A percentile compares a stretch with the other conserved stretches of the same genome.
Evolutionary conservation across 176 grass and related monocot species (phyloP).

Genomic region (Ampelocalamus luodianensis): DNA sequence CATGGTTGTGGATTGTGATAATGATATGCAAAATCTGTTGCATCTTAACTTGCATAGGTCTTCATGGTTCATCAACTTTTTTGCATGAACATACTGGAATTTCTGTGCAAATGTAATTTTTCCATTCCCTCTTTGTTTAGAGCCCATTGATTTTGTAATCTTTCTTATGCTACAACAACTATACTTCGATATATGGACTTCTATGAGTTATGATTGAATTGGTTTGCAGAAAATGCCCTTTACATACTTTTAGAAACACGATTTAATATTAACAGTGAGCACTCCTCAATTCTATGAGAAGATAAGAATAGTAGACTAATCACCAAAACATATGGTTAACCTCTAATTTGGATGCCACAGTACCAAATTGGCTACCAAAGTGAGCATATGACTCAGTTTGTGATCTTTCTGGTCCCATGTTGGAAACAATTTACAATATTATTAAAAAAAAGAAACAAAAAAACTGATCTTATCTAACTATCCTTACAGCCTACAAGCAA

Average conservation of each 20-base stretch:
- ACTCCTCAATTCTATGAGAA: slow-evolving; percentile 10
- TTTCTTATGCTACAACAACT: slow-evolving; percentile 24
- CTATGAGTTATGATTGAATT: not conserved
- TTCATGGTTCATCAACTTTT: slow-evolving; percentile 12
- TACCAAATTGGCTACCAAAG: slow-evolving; percentile 8
- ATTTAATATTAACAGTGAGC: not conserved
- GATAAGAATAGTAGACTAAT: slow-evolving; percentile 5
- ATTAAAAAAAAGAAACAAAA: not conserved
- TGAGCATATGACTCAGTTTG: not conserved
- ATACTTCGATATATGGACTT: not conserved
- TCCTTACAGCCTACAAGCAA: slow-evolving; percentile 20
- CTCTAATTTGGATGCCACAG: slow-evolving; percentile 7
- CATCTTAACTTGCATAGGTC: slow-evolving; percentile 21
- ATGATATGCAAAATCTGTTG: not conserved
- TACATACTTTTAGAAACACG: not conserved
- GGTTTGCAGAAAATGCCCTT: not conserved
- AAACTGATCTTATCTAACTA: slow-evolving; percentile 16
- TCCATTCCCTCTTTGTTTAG: not conserved
- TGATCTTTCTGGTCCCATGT: not conserved
- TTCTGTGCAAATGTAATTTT: slow-evolving; percentile 11
- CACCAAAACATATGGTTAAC: not conserved
- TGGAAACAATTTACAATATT: not conserved
- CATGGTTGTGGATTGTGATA: not conserved
- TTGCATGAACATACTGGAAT: not conserved
- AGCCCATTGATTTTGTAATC: not conserved